These are phyloP conservation scores for Ceratocystis cubensis DNA, from an alignment of 2,329 filamentous ascomycete genomes.

Conservation along the genomic window DNA sequence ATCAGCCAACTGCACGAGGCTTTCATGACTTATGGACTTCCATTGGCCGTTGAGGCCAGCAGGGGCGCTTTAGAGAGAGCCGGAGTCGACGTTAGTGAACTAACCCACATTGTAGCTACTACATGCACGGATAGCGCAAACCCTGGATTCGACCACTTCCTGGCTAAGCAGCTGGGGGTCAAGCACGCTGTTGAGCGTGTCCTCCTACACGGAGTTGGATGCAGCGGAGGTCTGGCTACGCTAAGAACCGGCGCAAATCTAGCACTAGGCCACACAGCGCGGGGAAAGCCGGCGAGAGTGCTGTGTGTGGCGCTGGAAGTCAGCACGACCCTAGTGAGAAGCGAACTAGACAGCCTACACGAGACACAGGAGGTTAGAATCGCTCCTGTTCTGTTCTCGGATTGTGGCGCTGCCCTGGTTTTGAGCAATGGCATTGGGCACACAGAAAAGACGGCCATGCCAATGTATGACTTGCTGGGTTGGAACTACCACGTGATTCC, in stretches of 20 bases:
- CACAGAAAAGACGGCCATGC: slow-evolving; percentile 26
- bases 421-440: slow-evolving; percentile 51
- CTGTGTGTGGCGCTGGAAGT: slow-evolving; percentile 54
- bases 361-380: slow-evolving; percentile 49
- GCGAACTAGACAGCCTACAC: slow-evolving; percentile 52
- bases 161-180: slow-evolving; percentile 46
- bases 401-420: slow-evolving; percentile 54
- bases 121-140: slow-evolving; percentile 60
- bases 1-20: slow-evolving; percentile 43
- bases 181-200: slow-evolving; percentile 49
- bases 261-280: slow-evolving; percentile 48
- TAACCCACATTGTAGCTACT: slow-evolving; percentile 55
- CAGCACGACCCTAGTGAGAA: slow-evolving; percentile 47
- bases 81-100: slow-evolving; percentile 36
- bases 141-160: slow-evolving; percentile 54
- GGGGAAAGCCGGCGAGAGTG: slow-evolving; percentile 47
- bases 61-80: slow-evolving; percentile 45
- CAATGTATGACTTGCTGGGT: slow-evolving; percentile 48
- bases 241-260: slow-evolving; percentile 54
- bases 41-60: slow-evolving; percentile 43
- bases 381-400: slow-evolving; percentile 54
- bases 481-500: slow-evolving; percentile 54
- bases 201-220: slow-evolving; percentile 53
- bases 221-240: slow-evolving; percentile 49
- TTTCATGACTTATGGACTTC: slow-evolving; percentile 46